Conservation (phyloP, 2,329 filamentous ascomycete species). For the Calonectria fujianensis region DNA sequence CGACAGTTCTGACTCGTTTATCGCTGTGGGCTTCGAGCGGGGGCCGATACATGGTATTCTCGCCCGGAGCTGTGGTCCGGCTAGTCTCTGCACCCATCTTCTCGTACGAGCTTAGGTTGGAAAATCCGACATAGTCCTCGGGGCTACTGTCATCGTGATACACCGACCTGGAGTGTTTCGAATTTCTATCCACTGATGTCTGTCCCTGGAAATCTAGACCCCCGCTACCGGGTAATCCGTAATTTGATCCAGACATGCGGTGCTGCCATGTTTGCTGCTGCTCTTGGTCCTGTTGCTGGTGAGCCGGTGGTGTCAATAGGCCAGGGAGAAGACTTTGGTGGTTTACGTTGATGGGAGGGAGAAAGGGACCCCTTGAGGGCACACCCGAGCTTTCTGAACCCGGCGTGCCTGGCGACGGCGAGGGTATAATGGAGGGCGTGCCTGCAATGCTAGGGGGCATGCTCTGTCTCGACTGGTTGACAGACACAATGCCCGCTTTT, state of each 20-base stretch:
- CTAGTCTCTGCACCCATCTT: slow-evolving; percentile 33
- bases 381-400: slow-evolving; percentile 42
- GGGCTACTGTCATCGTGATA: slow-evolving; percentile 49
- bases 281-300: slow-evolving; percentile 19
- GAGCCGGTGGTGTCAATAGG: slow-evolving; percentile 28
- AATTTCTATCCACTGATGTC: slow-evolving; percentile 34
- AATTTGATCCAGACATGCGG: slow-evolving; percentile 7
- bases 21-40: slow-evolving; percentile 31
- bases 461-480: slow-evolving; percentile 47
- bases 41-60: slow-evolving; percentile 27
- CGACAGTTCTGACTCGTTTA: slow-evolving; percentile 24
- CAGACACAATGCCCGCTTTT: slow-evolving; percentile 57
- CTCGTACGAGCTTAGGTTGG: slow-evolving; percentile 44
- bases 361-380: slow-evolving; percentile 42
- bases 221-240: slow-evolving; percentile 24
- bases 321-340: slow-evolving; percentile 37
- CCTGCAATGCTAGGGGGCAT: slow-evolving; percentile 35
- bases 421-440: slow-evolving; percentile 36
- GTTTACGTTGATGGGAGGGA: slow-evolving; percentile 41
- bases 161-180: slow-evolving; percentile 45
- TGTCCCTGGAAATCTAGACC: slow-evolving; percentile 28
- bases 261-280: slow-evolving; percentile 24
- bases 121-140: slow-evolving; percentile 49
- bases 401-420: slow-evolving; percentile 42
- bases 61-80: slow-evolving; percentile 38